A percentile compares a stretch with the other conserved stretches of the same genome.
Evolutionary conservation across 805 yeast genomes (phyloP).

Genomic region (Citeromyces matritensis): DNA sequence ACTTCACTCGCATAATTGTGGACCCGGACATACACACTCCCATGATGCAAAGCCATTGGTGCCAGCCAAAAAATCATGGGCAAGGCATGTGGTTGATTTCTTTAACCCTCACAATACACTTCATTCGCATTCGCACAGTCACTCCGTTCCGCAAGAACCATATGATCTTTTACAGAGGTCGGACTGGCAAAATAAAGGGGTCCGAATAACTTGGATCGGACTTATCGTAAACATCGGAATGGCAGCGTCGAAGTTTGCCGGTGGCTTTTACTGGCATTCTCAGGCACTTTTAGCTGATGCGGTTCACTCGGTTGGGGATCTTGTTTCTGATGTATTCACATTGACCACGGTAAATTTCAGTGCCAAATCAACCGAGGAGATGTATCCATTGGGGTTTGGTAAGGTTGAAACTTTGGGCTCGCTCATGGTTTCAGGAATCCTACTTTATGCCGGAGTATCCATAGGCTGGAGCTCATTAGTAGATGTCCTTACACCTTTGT

Average conservation of each 20-base stretch:
- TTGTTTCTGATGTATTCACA: slow-evolving; percentile 81
- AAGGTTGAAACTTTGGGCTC: slow-evolving; percentile 90
- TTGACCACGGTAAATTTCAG: slow-evolving; percentile 78
- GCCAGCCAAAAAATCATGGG: neutral
- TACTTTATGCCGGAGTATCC: slow-evolving; percentile 76
- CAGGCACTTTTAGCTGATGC: slow-evolving; percentile 93
- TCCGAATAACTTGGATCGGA: slow-evolving; percentile 87
- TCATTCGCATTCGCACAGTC: slow-evolving; percentile 7
- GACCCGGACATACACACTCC: neutral
- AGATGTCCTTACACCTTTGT: slow-evolving; percentile 47
- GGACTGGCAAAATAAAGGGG: slow-evolving; percentile 58
- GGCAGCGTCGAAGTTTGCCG: slow-evolving; percentile 77
- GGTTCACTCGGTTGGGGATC: slow-evolving; percentile 81
- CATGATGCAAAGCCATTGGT: neutral
- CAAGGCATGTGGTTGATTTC: slow-evolving; percentile 12
- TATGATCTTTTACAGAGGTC: neutral
- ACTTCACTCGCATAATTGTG: neutral
- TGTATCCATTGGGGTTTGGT: slow-evolving; percentile 82
- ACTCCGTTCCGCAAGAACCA: slow-evolving; percentile 1
- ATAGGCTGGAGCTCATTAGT: slow-evolving; percentile 80
- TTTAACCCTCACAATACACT: slow-evolving; percentile 14
- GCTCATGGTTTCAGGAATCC: slow-evolving; percentile 68
- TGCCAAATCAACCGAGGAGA: slow-evolving; percentile 34
- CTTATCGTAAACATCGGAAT: slow-evolving; percentile 68
- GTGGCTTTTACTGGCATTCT: slow-evolving; percentile 88